Evolutionary conservation across 2,329 filamentous ascomycete species (phyloP).

Genomic region (Hypoxylon sp.): DNA sequence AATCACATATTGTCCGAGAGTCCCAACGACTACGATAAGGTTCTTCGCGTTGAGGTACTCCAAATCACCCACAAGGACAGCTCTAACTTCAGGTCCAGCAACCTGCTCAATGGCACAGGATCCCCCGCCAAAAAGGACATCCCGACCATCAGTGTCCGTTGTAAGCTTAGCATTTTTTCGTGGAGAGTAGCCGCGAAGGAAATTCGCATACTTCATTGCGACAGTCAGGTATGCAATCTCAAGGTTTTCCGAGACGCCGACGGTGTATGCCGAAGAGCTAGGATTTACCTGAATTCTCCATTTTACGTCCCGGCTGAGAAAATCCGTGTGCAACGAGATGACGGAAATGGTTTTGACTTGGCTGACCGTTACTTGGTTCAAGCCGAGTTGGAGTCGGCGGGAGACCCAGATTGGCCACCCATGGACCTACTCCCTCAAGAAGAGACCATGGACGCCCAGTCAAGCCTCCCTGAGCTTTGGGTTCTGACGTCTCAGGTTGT

Average conservation of each 20-base stretch:
- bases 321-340: conserved; percentile 64
- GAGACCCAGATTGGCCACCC: conserved; percentile 68
- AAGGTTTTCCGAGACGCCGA: conserved; percentile 65
- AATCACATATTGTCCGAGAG: conserved; percentile 48
- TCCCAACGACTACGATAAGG: conserved; percentile 55
- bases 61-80: conserved; percentile 67
- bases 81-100: conserved; percentile 56
- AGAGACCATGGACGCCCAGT: conserved; percentile 49
- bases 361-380: conserved; percentile 66
- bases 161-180: conserved; percentile 61
- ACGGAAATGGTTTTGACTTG: conserved; percentile 64
- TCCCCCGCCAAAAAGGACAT: conserved; percentile 57
- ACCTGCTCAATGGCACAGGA: conserved; percentile 56
- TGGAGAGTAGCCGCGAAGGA: conserved; percentile 54
- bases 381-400: conserved; percentile 68
- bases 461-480: conserved; percentile 51
- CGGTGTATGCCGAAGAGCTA: conserved; percentile 63
- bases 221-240: conserved; percentile 69
- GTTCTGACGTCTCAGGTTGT: conserved; percentile 49
- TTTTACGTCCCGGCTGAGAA: conserved; percentile 69
- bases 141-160: conserved; percentile 58
- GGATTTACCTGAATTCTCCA: conserved; percentile 64
- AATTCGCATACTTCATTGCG: conserved; percentile 65
- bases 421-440: conserved; percentile 57
- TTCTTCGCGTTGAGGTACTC: conserved; percentile 68